phyloP scores from a whole-genome alignment of 495 filamentous ascomycete genomes.

The Daldinia concentrica region DNA sequence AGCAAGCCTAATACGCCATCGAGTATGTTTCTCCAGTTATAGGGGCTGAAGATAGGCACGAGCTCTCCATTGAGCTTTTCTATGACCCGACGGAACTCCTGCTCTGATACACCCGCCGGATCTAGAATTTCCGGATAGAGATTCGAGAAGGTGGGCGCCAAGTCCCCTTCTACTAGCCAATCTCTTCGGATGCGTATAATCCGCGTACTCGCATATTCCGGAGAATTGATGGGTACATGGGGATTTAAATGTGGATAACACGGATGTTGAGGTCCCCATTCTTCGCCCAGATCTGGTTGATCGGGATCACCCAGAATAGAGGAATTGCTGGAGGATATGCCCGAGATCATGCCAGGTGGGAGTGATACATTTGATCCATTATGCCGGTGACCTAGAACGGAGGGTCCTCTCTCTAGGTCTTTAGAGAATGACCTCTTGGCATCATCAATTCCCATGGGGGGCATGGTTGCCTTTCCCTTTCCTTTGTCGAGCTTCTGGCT shows the following conservation, averaged over 20 bases:
- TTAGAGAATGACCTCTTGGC: constrained; percentile 49
- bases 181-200: constrained; percentile 91
- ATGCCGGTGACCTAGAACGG: constrained; percentile 43
- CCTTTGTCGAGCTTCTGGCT: constrained; percentile 53
- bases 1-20: constrained; percentile 79
- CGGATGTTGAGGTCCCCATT: constrained; percentile 90
- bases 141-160: constrained; percentile 93
- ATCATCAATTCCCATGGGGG: constrained; percentile 43
- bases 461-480: constrained; percentile 58
- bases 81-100: constrained; percentile 83
- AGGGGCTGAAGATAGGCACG: constrained; percentile 77
- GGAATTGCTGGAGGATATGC: constrained; percentile 59
- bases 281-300: constrained; percentile 61
- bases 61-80: constrained; percentile 79
- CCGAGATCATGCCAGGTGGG: constrained; percentile 58
- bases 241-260: constrained; percentile 95
- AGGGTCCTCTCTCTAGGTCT: constrained; percentile 62
- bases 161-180: constrained; percentile 88
- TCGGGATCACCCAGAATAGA: constrained; percentile 65
- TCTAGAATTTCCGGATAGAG: constrained; percentile 95
- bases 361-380: constrained; percentile 52
- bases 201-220: constrained; percentile 77
- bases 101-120: constrained; percentile 77
- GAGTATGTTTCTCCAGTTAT: constrained; percentile 71
- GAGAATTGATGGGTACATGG: constrained; percentile 80